phyloP scores from a whole-genome alignment of 495 filamentous ascomycete species.

The Penicillium riverlandense region DNA sequence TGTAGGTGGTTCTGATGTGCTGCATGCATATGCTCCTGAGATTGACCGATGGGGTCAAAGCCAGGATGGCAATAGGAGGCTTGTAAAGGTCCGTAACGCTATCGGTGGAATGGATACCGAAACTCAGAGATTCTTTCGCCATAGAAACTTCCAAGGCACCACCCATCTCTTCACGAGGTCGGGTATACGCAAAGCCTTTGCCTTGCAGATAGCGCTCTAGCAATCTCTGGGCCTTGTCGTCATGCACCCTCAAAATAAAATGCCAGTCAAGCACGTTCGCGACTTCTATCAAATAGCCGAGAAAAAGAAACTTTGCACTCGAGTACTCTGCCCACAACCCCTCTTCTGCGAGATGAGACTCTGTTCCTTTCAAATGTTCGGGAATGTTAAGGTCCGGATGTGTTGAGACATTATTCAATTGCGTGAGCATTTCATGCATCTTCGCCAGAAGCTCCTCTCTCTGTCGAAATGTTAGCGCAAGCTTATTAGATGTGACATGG shows the following conservation, averaged over 20 bases:
- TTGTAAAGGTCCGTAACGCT: constrained; percentile 30
- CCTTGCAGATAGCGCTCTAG: constrained; percentile 47
- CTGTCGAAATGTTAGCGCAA: constrained; percentile 11
- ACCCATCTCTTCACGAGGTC: constrained; percentile 33
- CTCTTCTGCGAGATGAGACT: constrained; percentile 32
- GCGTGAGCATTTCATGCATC: constrained; percentile 31
- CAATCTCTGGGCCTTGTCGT: constrained; percentile 37
- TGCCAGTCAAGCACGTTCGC: constrained; percentile 34
- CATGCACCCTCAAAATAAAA: constrained; percentile 38
- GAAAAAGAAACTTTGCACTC: constrained; percentile 51
- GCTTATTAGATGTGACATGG: background rate
- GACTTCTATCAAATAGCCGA: constrained; percentile 43
- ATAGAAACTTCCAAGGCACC: constrained; percentile 28
- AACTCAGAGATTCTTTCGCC: constrained; percentile 31
- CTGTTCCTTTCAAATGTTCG: constrained; percentile 26
- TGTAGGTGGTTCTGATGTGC: constrained; percentile 35
- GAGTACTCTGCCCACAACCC: constrained; percentile 49
- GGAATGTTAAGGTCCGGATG: constrained; percentile 49
- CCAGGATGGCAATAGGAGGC: constrained; percentile 44
- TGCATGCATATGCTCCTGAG: constrained; percentile 31
- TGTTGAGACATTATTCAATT: constrained; percentile 40
- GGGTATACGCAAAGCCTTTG: constrained; percentile 36
- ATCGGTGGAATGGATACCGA: constrained; percentile 42
- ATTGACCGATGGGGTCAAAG: constrained; percentile 43
- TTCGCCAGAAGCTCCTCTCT: constrained; percentile 15